Percentiles rank a stretch among this genome's conserved stretches.
Evolutionary conservation across 495 filamentous ascomycete species (phyloP).

Genomic region (Lindgomyces ingoldianus): DNA sequence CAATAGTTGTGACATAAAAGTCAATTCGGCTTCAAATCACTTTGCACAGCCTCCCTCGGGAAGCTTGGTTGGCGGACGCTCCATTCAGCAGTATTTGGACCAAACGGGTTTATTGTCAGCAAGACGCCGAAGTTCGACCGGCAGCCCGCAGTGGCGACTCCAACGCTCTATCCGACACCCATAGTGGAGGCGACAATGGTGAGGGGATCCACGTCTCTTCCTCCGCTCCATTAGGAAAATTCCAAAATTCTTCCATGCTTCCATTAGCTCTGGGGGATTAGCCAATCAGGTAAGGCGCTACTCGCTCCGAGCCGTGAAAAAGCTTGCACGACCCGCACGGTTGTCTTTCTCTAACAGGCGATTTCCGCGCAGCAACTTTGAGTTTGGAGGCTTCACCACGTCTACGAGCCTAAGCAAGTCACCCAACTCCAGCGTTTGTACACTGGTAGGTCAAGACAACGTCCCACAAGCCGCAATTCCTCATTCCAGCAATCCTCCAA

Average conservation of each 20-base stretch:
- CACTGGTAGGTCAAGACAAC: neutral
- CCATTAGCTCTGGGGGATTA: no score
- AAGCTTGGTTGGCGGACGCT: neutral
- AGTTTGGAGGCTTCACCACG: no score
- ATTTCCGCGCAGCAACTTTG: neutral
- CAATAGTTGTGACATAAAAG: neutral
- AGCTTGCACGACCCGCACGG: neutral
- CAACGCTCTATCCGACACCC: no score
- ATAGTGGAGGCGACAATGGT: no score
- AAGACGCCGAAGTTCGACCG: neutral
- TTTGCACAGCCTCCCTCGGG: no score
- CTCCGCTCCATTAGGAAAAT: no score
- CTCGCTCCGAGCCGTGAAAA: neutral
- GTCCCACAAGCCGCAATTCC: neutral
- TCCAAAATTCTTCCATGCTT: no score
- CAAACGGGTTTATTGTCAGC: no score
- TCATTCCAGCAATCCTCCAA: neutral
- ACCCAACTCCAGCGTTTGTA: neutral
- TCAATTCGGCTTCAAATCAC: neutral
- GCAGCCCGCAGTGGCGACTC: neutral
- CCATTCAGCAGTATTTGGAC: neutral
- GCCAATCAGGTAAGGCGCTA: neutral
- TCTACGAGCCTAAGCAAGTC: neutral
- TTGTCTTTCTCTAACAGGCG: neutral
- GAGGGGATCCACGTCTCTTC: neutral